Base-by-base conservation (phyloP, 805 yeast species). In the Teunomyces panamensis region DNA sequence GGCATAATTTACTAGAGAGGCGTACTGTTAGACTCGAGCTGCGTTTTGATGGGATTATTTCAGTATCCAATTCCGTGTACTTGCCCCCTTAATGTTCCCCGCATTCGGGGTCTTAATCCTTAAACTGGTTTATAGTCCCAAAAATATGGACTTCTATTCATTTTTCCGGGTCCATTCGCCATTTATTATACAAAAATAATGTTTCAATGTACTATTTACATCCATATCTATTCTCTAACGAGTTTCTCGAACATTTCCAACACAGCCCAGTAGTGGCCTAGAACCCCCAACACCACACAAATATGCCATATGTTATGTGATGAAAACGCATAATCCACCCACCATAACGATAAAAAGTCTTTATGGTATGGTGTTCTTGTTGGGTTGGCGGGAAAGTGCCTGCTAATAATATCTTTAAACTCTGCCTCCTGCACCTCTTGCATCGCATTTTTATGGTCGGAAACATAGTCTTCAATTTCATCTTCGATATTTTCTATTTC, bases 281-380 rank as follows among this genome's bases (percentile, higher is more conserved):
- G 65, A n/a, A 89, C 83, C 2, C 99, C 99, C 24, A 87, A 75
- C 13, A 94, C 78, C 28, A 94, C 99, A 61, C 87, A 89, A 9
- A 89, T 63, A 68, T 92, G 99, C 99, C 99, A 92, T 28, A 92
- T 73, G 59, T 90, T 91, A 65, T 92, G 99, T 32, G 96, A 88
- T 36, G 82, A 78, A 46, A 84, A 73, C 26, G 79, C 64, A 63
- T 85, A 87, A 56, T 87, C 94, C 11, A 84, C 84, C 92, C 97
- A 90, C 92, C 86, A 92, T 16, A 87, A 63, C 0, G 89, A 81
- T 30, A 67, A 57, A 45, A 84, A 74, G 11, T 69, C 71, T 2
- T 65, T 55, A 43, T 56, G 55, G 47, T 67, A 68, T 5, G 74
- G 74, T 2, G 76, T 69, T 17, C 51, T 48, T 1, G 53, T 55